These are phyloP conservation scores for Aspergillus fructus DNA, from an alignment of 2,329 filamentous ascomycete species.

Conservation along the genomic window DNA sequence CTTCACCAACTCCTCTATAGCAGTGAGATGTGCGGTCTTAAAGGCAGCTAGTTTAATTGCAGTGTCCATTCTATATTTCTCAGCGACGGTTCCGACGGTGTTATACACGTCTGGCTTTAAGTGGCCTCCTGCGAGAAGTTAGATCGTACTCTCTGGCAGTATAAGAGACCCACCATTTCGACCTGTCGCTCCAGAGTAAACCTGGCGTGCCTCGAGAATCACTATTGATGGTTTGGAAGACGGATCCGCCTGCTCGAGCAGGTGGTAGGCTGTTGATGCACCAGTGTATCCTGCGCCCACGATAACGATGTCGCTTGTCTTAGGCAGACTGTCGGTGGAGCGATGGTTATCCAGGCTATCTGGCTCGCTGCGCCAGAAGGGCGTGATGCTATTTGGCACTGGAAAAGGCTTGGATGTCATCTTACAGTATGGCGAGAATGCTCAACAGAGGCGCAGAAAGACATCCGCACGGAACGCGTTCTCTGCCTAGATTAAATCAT, in stretches of 20 bases:
- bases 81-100: constrained; percentile 34
- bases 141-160: background rate
- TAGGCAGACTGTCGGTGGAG: constrained; percentile 30
- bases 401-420: background rate
- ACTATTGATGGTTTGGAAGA: constrained; percentile 25
- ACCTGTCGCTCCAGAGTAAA: constrained; percentile 45
- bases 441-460: no score
- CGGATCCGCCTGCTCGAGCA: constrained; percentile 23
- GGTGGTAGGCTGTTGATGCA: constrained; percentile 43
- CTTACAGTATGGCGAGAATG: no score
- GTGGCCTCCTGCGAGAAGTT: constrained; percentile 33
- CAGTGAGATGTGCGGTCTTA: constrained; percentile 40
- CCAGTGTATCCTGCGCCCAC: constrained; percentile 51
- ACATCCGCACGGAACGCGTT: no score
- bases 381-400: constrained; percentile 4
- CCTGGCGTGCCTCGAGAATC: constrained; percentile 41
- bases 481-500: no score
- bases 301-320: constrained; percentile 44
- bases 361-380: constrained; percentile 12
- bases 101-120: constrained; percentile 43
- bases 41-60: constrained; percentile 41
- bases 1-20: constrained; percentile 40
- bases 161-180: constrained; percentile 31
- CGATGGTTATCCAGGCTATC: constrained; percentile 13
- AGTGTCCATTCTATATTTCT: constrained; percentile 33